Base-by-base conservation (phyloP, 768 basidiomycete genomes). In the Collybia sordida region DNA sequence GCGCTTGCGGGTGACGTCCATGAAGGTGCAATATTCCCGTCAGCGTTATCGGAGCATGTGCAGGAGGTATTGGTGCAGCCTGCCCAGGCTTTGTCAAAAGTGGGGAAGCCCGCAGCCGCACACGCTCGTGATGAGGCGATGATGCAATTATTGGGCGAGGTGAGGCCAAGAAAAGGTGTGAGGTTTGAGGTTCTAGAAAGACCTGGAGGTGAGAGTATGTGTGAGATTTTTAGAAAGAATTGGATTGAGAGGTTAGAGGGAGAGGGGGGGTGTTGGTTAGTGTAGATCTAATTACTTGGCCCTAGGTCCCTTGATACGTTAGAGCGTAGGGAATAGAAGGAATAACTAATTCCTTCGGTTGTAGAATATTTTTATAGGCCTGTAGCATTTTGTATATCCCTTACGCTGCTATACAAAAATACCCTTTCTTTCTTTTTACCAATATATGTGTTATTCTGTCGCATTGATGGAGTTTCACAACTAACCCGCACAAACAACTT, bases 81-180 rank as follows among this genome's bases (percentile, higher is more conserved):
- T 4, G 68, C 59, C 4, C 56, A 63, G 0, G 55, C 53, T 11
- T 53, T 59, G 0, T 50, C 34, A n/a, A 39, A 43, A 11, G 27
- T 50, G 3, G 47, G 23, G n/a, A 57, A 57, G 43, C 39, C 42
- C 19, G 47, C 49, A 6, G 35, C 60, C 27, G 34, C 50, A 19
- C 17, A 56, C 4, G 37, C 55, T 14, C 65, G 67, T 46, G 69
- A 72, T 22, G 27, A 62, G 31, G 39, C 55, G 3, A 68, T 72
- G 69, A 57, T 68, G 55, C 27, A 55, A 17, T 58, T 56, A 15
- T 47, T 73, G 8, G 53, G 57, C n/a, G 46, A 39, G 17, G 42
- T 60, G n/a, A 49, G 48, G 23, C 37, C 53, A 18, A 42, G 53
- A 24, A 45, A 48, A 9, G 49, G 48, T 3, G 23, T 55, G 3